Conservation (phyloP, 192 early-diverging fungal genomes). For the Mortierella alpina region DNA sequence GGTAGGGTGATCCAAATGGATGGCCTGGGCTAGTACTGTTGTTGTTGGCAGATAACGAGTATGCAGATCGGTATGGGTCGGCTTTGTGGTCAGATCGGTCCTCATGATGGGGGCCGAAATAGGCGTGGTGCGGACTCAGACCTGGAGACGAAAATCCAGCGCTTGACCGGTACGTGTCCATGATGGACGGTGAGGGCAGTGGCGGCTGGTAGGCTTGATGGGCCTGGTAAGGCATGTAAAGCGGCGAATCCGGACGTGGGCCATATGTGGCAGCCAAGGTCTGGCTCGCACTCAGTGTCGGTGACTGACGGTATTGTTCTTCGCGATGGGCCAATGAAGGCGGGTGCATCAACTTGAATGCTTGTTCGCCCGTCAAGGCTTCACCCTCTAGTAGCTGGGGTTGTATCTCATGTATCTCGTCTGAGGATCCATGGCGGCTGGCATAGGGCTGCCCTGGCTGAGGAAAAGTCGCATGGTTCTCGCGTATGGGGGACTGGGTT, state of each 20-base stretch:
- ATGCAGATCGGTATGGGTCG: conserved; percentile 40
- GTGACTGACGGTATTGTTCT: conserved; percentile 33
- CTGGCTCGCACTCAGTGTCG: conserved; percentile 37
- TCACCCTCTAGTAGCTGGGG: conserved; percentile 2
- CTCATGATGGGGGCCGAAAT: conserved; percentile 6
- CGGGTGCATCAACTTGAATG: conserved; percentile 19
- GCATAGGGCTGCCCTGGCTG: neutral
- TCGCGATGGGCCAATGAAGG: conserved; percentile 20
- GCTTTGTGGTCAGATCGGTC: conserved; percentile 15
- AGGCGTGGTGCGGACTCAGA: conserved; percentile 5
- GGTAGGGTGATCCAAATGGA: conserved; percentile 21
- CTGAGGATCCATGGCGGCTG: conserved; percentile 26
- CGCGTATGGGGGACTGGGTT: conserved; percentile 36
- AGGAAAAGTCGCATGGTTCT: conserved; percentile 10
- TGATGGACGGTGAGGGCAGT: conserved; percentile 32
- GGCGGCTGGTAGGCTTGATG: conserved; percentile 22
- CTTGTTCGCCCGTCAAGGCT: conserved; percentile 18
- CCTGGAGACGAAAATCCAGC: conserved; percentile 21
- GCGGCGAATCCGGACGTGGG: conserved; percentile 29
- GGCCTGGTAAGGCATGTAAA: conserved; percentile 34
- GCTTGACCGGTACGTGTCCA: conserved; percentile 15
- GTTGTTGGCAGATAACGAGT: conserved; percentile 19
- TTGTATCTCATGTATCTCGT: conserved; percentile 24
- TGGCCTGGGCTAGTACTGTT: neutral
- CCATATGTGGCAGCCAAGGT: conserved; percentile 33